A percentile compares a stretch with the other conserved stretches of the same genome.
phyloP scores from a whole-genome alignment of 2,329 filamentous ascomycete genomes.

The Colletotrichum sp. region DNA sequence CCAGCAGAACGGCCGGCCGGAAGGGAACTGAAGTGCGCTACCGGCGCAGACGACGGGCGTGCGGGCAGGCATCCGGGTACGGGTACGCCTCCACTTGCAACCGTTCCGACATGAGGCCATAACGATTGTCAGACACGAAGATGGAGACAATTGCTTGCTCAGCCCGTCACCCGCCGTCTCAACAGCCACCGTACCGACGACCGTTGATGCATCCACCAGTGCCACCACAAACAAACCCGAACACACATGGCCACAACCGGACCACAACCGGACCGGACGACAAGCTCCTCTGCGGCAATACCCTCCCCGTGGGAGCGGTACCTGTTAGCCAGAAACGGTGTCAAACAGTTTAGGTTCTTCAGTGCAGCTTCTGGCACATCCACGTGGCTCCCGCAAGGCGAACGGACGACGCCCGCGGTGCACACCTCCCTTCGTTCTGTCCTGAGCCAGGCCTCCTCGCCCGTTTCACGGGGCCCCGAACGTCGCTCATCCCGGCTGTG shows the following conservation, averaged over 20 bases:
- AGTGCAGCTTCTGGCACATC: conserved; percentile 10
- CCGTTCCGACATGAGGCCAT: not conserved
- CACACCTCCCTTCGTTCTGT: not conserved
- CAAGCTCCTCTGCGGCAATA: not conserved
- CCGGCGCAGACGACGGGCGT: not conserved
- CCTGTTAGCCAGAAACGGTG: not conserved
- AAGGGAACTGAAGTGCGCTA: not conserved
- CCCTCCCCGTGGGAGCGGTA: not conserved
- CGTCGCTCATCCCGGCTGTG: not conserved
- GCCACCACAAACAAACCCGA: not conserved
- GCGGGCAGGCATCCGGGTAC: not conserved
- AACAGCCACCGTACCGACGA: not conserved
- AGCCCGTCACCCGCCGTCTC: not conserved
- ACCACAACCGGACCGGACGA: not conserved
- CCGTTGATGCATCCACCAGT: not conserved
- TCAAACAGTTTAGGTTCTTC: conserved; percentile 15
- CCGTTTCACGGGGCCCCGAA: conserved; percentile 3
- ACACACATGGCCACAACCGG: not conserved
- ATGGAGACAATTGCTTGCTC: not conserved
- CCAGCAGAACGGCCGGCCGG: not conserved
- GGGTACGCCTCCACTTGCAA: not conserved
- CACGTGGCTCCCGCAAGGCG: conserved; percentile 3
- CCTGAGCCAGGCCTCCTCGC: not conserved
- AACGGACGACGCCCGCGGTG: not conserved
- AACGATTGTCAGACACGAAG: not conserved